A percentile compares a stretch with the other conserved stretches of the same genome.
These are phyloP conservation scores for Euphorbia corollata DNA, from an alignment of 441 rosid genomes.

Conservation along the genomic window DNA sequence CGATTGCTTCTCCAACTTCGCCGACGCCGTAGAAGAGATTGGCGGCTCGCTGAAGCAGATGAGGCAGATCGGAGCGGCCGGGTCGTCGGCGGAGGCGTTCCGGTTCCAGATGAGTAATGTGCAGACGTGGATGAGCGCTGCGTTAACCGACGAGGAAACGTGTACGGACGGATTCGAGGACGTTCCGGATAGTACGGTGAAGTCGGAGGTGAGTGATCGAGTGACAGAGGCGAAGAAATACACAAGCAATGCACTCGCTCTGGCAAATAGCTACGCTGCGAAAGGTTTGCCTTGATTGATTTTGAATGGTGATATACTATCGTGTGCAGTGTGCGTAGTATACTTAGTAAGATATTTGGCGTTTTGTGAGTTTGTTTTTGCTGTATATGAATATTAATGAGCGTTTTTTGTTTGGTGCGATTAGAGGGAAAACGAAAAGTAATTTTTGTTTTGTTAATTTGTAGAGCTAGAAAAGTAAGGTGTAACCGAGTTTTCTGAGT, in stretches of 20 bases:
- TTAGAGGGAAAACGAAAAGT: no score
- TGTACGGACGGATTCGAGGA: constrained; percentile 82
- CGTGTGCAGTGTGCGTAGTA: neutral
- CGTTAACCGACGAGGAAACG: constrained; percentile 78
- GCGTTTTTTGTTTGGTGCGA: neutral
- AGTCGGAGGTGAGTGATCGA: constrained; percentile 38
- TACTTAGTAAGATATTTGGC: neutral
- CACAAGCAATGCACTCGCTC: constrained; percentile 75
- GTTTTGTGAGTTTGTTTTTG: neutral
- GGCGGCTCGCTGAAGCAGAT: constrained; percentile 68
- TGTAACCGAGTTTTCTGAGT: constrained; percentile 20
- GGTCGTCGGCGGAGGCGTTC: constrained; percentile 32
- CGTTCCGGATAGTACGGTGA: constrained; percentile 36
- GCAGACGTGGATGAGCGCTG: constrained; percentile 95
- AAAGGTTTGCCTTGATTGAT: constrained; percentile 31
- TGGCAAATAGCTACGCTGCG: constrained; percentile 56
- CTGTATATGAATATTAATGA: neutral
- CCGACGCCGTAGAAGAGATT: constrained; percentile 83
- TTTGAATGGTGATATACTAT: neutral
- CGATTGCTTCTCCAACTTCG: constrained; percentile 72
- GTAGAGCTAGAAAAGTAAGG: neutral
- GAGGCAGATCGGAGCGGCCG: constrained; percentile 41
- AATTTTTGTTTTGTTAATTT: no score
- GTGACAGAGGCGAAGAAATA: constrained; percentile 45
- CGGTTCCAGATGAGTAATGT: constrained; percentile 68